These are phyloP conservation scores for Phytopythium aichiense DNA, from an alignment of 352 stramenopile species.

Conservation along the genomic window DNA sequence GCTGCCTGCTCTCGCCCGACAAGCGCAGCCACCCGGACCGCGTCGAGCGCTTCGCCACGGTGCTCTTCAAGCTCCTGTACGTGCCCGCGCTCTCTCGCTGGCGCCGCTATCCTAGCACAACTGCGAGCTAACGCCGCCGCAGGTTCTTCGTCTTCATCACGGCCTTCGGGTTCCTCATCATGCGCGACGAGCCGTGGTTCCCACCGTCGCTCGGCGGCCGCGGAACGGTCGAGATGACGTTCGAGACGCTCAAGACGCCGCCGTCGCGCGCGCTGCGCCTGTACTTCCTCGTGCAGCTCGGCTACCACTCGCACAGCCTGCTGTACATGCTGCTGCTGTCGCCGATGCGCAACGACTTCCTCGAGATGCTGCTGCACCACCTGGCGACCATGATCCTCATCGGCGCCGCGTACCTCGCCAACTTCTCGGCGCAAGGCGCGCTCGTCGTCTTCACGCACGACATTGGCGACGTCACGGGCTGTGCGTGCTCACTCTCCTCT, in stretches of 20 bases:
- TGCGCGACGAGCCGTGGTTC: conserved; percentile 44
- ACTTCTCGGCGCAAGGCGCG: conserved; percentile 38
- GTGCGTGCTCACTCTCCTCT: conserved; percentile 17
- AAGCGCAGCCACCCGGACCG: conserved; percentile 51
- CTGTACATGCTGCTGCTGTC: conserved; percentile 53
- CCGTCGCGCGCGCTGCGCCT: conserved; percentile 32
- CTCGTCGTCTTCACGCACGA: conserved; percentile 53
- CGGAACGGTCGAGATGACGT: conserved; percentile 27
- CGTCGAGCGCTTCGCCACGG: conserved; percentile 60
- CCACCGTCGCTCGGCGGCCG: conserved; percentile 29
- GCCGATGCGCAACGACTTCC: conserved; percentile 51
- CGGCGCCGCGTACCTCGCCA: conserved; percentile 35
- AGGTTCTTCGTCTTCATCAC: conserved; percentile 58
- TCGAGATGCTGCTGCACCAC: conserved; percentile 60
- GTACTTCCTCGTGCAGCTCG: conserved; percentile 54
- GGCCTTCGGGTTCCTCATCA: conserved; percentile 30
- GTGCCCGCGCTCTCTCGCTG: neutral
- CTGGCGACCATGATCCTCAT: conserved; percentile 54
- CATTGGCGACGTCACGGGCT: conserved; percentile 46
- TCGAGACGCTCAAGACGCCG: conserved; percentile 24
- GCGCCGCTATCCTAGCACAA: too few species aligned
- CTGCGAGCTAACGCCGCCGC: neutral
- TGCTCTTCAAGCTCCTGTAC: conserved; percentile 72
- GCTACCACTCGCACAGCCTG: conserved; percentile 52
- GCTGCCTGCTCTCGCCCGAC: conserved; percentile 37